phyloP scores from a whole-genome alignment of 208 protist species.

The Acanthamoeba lenticulata region DNA sequence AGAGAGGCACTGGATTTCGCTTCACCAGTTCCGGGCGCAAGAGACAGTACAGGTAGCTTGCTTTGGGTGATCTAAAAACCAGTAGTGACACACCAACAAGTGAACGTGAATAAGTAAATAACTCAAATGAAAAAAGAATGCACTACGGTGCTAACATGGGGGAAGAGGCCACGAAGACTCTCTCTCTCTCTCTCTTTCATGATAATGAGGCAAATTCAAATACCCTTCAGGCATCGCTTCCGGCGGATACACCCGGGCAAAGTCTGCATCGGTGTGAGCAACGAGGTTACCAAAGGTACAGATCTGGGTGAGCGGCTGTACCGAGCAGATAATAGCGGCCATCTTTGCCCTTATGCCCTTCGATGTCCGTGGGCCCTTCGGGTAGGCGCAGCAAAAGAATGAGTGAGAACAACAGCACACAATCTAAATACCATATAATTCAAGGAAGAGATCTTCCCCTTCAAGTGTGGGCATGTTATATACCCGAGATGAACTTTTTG shows the following conservation, averaged over 20 bases:
- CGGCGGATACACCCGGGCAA: background rate
- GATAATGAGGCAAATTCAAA: too few species aligned
- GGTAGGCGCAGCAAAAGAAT: background rate
- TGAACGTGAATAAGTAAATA: too few species aligned
- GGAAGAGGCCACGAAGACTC: too few species aligned
- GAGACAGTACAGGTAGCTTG: conserved; percentile 33
- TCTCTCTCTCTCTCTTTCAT: too few species aligned
- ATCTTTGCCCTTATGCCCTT: conserved; percentile 30
- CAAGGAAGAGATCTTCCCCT: background rate
- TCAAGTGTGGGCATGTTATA: background rate
- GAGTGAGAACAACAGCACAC: background rate
- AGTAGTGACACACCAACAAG: background rate
- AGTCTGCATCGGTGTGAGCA: background rate
- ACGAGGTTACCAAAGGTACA: background rate
- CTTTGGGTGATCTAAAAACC: background rate
- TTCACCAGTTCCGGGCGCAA: conserved; percentile 21
- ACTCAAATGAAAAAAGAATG: too few species aligned
- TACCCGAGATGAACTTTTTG: background rate
- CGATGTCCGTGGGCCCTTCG: conserved; percentile 19
- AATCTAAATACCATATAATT: too few species aligned
- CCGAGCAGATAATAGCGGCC: conserved; percentile 54
- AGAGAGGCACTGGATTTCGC: background rate
- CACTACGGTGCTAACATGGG: too few species aligned
- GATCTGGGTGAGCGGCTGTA: background rate
- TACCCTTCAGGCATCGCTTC: conserved; percentile 23